Percentiles rank a stretch among this genome's conserved stretches.
Conservation (phyloP, 768 basidiomycete species). For the Neoboletus brunneissimus region DNA sequence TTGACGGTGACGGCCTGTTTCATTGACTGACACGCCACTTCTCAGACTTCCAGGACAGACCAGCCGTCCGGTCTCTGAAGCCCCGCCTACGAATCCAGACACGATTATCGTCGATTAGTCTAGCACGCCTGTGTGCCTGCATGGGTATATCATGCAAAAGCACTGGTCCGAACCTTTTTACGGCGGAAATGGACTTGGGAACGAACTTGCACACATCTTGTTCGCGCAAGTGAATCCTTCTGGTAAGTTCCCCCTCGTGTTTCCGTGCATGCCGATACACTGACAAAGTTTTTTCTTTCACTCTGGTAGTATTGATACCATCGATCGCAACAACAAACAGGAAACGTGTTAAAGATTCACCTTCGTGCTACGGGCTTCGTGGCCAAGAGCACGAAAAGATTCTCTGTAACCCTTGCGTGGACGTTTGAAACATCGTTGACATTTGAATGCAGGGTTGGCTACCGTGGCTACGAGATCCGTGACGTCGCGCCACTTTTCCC, state of each 20-base stretch:
- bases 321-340: not conserved
- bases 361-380: not conserved
- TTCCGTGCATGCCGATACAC: not conserved
- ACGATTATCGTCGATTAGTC: no score
- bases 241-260: not conserved
- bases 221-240: not conserved
- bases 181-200: not conserved
- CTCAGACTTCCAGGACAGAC: not conserved
- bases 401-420: not conserved
- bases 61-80: not conserved
- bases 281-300: not conserved
- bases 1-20: not conserved
- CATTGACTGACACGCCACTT: not conserved
- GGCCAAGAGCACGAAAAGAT: not conserved
- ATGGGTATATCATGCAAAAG: not conserved
- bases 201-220: not conserved
- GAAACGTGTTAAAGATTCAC: not conserved
- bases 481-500: not conserved
- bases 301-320: not conserved
- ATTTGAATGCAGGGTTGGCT: not conserved
- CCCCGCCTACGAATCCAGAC: not conserved
- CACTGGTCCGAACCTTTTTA: not conserved
- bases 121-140: not conserved
- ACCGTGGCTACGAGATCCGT: not conserved
- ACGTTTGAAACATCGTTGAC: not conserved